A percentile compares a stretch with the other conserved stretches of the same genome.
Evolutionary conservation across 2,329 filamentous ascomycete genomes (phyloP).

Genomic region (Phaeophleospora eucalypticola): DNA sequence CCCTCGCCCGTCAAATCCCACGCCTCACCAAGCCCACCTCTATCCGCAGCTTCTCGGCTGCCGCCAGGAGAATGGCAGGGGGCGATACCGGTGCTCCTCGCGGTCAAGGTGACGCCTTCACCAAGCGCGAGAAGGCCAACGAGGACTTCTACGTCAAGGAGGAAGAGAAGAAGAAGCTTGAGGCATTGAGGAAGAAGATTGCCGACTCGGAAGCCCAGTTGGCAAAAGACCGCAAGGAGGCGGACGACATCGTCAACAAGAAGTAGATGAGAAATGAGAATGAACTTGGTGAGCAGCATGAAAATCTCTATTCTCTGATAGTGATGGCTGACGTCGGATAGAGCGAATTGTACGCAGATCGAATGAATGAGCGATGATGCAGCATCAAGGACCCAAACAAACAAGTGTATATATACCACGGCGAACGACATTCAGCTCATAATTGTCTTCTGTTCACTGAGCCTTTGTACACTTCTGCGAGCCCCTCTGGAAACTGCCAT

Average conservation of each 20-base stretch:
- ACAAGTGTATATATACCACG: neutral
- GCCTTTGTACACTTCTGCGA: too few species aligned
- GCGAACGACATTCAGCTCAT: neutral
- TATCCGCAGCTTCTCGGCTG: conserved; percentile 40
- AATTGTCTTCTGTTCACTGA: neutral
- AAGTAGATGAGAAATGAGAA: conserved; percentile 9
- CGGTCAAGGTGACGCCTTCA: conserved; percentile 75
- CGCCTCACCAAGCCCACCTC: conserved; percentile 33
- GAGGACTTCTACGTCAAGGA: conserved; percentile 82
- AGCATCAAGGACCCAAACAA: neutral
- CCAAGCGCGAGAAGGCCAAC: conserved; percentile 79
- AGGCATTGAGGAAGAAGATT: conserved; percentile 35
- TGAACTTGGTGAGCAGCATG: neutral
- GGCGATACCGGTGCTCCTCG: conserved; percentile 43
- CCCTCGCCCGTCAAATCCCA: conserved; percentile 37
- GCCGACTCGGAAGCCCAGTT: conserved; percentile 26
- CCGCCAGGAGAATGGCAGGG: conserved; percentile 40
- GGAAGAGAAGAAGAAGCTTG: conserved; percentile 80
- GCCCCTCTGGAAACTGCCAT: too few species aligned
- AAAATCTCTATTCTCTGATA: too few species aligned
- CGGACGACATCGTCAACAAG: conserved; percentile 20
- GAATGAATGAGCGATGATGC: neutral
- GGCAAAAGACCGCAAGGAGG: conserved; percentile 30
- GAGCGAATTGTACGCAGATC: neutral
- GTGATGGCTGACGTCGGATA: neutral